Evolutionary conservation across 441 rosid genomes (phyloP).

Genomic region (Pelargonium fulgidum): DNA sequence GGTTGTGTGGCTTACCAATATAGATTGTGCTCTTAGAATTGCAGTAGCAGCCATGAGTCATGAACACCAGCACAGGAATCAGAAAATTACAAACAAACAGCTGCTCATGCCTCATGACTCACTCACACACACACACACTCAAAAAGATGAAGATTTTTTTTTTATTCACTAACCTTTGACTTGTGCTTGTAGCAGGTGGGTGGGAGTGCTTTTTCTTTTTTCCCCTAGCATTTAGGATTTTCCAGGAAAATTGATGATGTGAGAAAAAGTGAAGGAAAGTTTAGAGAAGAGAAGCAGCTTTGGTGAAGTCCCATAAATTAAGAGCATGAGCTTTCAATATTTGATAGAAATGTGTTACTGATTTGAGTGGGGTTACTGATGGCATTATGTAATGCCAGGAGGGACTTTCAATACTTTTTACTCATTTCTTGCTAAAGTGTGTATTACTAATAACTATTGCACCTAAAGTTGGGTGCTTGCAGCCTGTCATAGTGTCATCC

Average conservation of each 20-base stretch:
- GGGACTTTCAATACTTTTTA: not conserved
- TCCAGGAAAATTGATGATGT: not conserved
- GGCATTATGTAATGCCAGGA: not conserved
- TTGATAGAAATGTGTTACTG: conserved; percentile 15
- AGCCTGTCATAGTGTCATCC: not conserved
- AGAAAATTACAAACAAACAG: conserved; percentile 25
- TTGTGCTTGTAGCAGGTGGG: not conserved
- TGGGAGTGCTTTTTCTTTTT: too few relatives aligned
- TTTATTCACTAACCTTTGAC: conserved; percentile 19
- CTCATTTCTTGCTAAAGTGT: not conserved
- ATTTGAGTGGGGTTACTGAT: not conserved
- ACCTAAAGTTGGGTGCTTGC: too few relatives aligned
- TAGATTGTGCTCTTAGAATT: conserved; percentile 29
- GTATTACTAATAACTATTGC: not conserved
- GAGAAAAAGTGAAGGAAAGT: too few relatives aligned
- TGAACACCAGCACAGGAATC: conserved; percentile 22
- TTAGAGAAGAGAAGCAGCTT: too few relatives aligned
- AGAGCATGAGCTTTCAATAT: not conserved
- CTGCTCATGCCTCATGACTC: conserved; percentile 21
- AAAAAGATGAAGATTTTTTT: conserved; percentile 28
- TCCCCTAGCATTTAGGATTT: not conserved
- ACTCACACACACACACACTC: conserved; percentile 26
- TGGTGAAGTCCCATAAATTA: too few relatives aligned
- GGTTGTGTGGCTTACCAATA: not conserved
- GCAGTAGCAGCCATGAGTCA: conserved; percentile 32